phyloP scores from a whole-genome alignment of 2,329 filamentous ascomycete genomes.

The Atkinsonella texensis region DNA sequence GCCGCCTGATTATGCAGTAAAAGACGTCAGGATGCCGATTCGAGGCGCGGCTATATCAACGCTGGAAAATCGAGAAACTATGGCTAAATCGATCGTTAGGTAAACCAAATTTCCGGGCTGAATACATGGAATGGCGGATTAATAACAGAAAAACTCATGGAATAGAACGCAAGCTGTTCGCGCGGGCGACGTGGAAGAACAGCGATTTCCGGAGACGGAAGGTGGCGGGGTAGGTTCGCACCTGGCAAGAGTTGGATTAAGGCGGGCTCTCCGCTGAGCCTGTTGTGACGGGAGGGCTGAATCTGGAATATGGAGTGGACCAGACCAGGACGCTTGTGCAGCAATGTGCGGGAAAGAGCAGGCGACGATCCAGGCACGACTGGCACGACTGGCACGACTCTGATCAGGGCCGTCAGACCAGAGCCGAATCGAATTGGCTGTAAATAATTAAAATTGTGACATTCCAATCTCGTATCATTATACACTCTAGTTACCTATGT shows the following conservation, averaged over 20 bases:
- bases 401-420: too few species aligned
- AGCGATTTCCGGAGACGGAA: constrained; percentile 9
- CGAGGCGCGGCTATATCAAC: neutral
- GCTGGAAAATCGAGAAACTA: neutral
- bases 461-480: too few species aligned
- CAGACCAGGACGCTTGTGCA: neutral
- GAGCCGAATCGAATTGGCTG: too few species aligned
- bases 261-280: neutral
- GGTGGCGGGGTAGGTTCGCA: constrained; percentile 8
- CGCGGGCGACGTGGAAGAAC: constrained; percentile 4
- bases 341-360: neutral
- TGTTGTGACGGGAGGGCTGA: neutral
- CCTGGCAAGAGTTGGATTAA: neutral
- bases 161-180: neutral
- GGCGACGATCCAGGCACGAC: too few species aligned
- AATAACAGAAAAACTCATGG: neutral
- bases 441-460: too few species aligned
- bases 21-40: neutral
- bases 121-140: neutral
- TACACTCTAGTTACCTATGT: too few species aligned
- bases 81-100: neutral
- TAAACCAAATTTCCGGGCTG: neutral
- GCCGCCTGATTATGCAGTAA: constrained; percentile 2
- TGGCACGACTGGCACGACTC: too few species aligned
- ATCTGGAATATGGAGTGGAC: neutral